phyloP scores from a whole-genome alignment of 2,329 filamentous ascomycete genomes.

The Parastagonospora avenae region DNA sequence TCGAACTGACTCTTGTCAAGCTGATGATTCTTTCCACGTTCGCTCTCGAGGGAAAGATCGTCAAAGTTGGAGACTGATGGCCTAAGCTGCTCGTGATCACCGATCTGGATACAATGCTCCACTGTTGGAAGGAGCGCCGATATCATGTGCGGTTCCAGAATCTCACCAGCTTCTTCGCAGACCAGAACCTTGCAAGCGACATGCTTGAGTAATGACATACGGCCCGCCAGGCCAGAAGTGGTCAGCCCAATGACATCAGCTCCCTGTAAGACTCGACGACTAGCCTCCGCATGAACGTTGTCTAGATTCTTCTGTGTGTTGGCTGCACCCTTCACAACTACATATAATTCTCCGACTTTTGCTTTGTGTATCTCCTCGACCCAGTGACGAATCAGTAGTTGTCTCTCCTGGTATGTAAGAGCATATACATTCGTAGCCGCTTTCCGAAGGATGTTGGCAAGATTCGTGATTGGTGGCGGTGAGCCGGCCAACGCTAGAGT shows the following conservation, averaged over 20 bases:
- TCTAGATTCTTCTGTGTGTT: slow-evolving; percentile 10
- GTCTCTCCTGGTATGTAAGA: slow-evolving; percentile 16
- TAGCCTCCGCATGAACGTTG: slow-evolving; percentile 44
- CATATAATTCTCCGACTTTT: slow-evolving; percentile 18
- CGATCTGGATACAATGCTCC: slow-evolving; percentile 67
- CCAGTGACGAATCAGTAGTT: slow-evolving; percentile 19
- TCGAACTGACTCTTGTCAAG: slow-evolving; percentile 68
- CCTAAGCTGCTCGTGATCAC: slow-evolving; percentile 67
- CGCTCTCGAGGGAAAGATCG: slow-evolving; percentile 58
- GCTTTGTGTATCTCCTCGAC: slow-evolving; percentile 12
- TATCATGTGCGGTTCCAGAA: slow-evolving; percentile 67
- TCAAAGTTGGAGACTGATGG: slow-evolving; percentile 61
- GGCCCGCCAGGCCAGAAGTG: slow-evolving; percentile 64
- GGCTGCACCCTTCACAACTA: slow-evolving; percentile 10
- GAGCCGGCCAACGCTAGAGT: too few relatives aligned
- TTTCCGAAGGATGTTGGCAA: slow-evolving; percentile 8
- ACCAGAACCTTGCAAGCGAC: slow-evolving; percentile 63
- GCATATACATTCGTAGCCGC: slow-evolving; percentile 14
- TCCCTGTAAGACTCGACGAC: slow-evolving; percentile 46
- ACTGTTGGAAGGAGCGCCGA: slow-evolving; percentile 64
- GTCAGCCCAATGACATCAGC: slow-evolving; percentile 65
- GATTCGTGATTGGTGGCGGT: neutral
- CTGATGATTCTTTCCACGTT: slow-evolving; percentile 55
- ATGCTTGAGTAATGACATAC: slow-evolving; percentile 56
- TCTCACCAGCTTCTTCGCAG: slow-evolving; percentile 72